Base-by-base conservation (phyloP, 1,284 basidiomycete genomes). In the Ganoderma meredithae region DNA sequence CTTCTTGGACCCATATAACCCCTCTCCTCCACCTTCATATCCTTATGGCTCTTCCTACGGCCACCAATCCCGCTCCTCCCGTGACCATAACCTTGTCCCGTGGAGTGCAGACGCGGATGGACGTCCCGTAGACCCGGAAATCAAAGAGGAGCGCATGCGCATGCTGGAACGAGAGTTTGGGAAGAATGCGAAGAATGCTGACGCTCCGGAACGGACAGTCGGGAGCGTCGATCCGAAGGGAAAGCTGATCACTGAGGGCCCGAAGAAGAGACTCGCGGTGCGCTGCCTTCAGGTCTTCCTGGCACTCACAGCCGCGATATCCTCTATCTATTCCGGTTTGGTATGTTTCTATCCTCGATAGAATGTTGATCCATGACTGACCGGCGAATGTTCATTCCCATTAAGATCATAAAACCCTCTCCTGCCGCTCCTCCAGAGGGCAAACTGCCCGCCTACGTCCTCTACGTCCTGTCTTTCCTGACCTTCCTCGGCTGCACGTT, bases 121-220 rank as follows among this genome's bases (percentile, higher is more conserved):
- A 33, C 69, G 63, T 0, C 79, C 81, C 1, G 73, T 90, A 3
- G 83, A 87, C 69, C 79, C 84, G 3, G 78, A 82, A 13, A 79
- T 87, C 59, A 91, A 90, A 75, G 87, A 89, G 76, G 89, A 91
- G 71, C 83, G 90, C 22, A 82, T 91, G 73, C 84, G 89, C 4
- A 90, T 91, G 88, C 82, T 92, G 10, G 87, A 91, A 75, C 82
- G 84, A 17, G 89, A 91, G 73, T 92, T 91, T 76, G 79, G 73
- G 27, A 76, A 76, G 65, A 68, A 68, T 43, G 69, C 71, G 27
- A 72, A 75, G 5, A 79, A 81, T 60, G 79, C 71, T 12, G 81
- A 80, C 65, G 82, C 84, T 65, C 83, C 83, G 53, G 86, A 83
- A 67, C 73, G 71, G 15, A 68, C 86, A 10, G 77, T 91, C 12